Percentiles rank a stretch among this genome's conserved stretches.
Evolutionary conservation across 208 protist genomes (phyloP).

Genomic region (Trypanosoma congolense): DNA sequence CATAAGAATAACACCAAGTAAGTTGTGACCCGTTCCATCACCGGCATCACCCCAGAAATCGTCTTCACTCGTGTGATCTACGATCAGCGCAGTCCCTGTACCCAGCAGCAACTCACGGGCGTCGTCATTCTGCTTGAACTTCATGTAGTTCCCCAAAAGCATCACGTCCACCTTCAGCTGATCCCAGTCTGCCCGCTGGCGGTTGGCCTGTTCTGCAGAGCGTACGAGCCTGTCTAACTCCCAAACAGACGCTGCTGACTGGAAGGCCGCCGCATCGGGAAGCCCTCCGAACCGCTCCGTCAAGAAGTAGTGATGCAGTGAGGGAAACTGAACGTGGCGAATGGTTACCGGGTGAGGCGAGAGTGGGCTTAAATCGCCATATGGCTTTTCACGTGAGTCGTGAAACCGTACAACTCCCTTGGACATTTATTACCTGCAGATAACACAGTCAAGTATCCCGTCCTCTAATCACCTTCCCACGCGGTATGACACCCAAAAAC

Average conservation of each 20-base stretch:
- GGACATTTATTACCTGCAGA: conserved; percentile 21
- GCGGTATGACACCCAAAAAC: too few relatives aligned
- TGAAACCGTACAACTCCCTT: conserved; percentile 61
- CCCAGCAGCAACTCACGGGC: conserved; percentile 47
- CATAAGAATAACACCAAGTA: conserved; percentile 80
- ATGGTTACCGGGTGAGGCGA: conserved; percentile 76
- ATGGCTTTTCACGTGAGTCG: conserved; percentile 67
- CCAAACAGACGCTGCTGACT: conserved; percentile 60
- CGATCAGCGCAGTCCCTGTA: conserved; percentile 56
- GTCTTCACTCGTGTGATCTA: conserved; percentile 75
- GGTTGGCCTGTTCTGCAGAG: conserved; percentile 46
- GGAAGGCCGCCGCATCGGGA: conserved; percentile 42
- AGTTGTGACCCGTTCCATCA: conserved; percentile 79
- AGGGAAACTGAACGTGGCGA: conserved; percentile 75
- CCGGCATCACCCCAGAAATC: conserved; percentile 85
- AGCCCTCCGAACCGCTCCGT: conserved; percentile 72
- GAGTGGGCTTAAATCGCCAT: conserved; percentile 73
- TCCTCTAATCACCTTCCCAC: too few relatives aligned
- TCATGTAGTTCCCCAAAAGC: conserved; percentile 84
- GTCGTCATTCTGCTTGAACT: conserved; percentile 83
- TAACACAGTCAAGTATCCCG: conserved; percentile 5
- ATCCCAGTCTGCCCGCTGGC: conserved; percentile 77
- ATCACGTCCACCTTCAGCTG: conserved; percentile 80
- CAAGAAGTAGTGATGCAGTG: conserved; percentile 82
- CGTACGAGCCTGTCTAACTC: conserved; percentile 72